These are phyloP conservation scores for Corylus avellana DNA, from an alignment of 306 rosid genomes.

Conservation along the genomic window DNA sequence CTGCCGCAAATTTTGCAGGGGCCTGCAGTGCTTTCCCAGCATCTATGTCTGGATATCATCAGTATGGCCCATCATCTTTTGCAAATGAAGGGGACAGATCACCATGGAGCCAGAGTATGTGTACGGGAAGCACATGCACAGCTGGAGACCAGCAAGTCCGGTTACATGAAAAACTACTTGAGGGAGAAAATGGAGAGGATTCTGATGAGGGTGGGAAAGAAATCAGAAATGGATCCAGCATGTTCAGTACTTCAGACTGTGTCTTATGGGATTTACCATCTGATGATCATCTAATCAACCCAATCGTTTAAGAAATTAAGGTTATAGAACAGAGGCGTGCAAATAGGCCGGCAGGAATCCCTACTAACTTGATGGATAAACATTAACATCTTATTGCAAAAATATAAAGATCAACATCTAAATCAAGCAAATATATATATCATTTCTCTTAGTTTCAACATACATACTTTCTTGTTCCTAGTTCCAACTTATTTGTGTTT, in stretches of 20 bases:
- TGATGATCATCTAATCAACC: slow-evolving; percentile 67
- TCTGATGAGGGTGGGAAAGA: slow-evolving; percentile 56
- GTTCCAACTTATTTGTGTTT: slow-evolving; percentile 31
- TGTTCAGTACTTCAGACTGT: slow-evolving; percentile 62
- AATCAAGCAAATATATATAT: slow-evolving; percentile 49
- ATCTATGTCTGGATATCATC: slow-evolving; percentile 47
- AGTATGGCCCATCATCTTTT: slow-evolving; percentile 51
- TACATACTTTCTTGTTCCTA: slow-evolving; percentile 29
- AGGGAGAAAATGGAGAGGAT: slow-evolving; percentile 58
- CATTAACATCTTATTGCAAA: slow-evolving; percentile 39
- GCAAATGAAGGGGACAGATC: slow-evolving; percentile 68
- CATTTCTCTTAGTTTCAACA: slow-evolving; percentile 24
- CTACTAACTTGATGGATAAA: slow-evolving; percentile 29
- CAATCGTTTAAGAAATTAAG: slow-evolving; percentile 48
- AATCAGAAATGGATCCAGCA: slow-evolving; percentile 60
- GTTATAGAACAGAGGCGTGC: slow-evolving; percentile 17
- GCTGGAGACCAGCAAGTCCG: slow-evolving; percentile 58
- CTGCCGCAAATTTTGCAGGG: slow-evolving; percentile 47
- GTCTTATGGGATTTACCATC: slow-evolving; percentile 90
- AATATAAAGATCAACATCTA: slow-evolving; percentile 52
- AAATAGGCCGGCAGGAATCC: slow-evolving; percentile 19
- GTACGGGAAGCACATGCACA: slow-evolving; percentile 72
- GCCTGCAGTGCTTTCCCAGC: slow-evolving; percentile 63
- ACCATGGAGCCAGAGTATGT: slow-evolving; percentile 80
- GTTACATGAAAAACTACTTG: slow-evolving; percentile 51